Evolutionary conservation across 768 basidiomycete species (phyloP).

Genomic region (Collybia sp.): DNA sequence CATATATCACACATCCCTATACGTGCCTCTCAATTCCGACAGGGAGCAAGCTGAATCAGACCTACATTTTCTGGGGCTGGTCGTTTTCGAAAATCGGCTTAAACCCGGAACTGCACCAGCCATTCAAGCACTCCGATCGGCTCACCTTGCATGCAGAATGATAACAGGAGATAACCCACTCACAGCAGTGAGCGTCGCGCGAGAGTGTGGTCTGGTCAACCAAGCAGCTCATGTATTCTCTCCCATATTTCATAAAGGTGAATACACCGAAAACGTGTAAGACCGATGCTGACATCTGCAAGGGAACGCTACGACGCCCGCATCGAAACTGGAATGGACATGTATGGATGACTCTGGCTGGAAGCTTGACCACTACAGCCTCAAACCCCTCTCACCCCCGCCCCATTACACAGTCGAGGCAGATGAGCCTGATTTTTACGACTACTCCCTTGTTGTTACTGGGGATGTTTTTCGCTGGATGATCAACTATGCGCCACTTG

Average conservation of each 20-base stretch:
- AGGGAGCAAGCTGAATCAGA: conserved; percentile 94
- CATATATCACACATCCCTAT: background rate
- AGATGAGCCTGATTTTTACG: conserved; percentile 72
- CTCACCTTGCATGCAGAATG: conserved; percentile 94
- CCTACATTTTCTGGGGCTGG: conserved; percentile 86
- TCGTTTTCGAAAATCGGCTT: conserved; percentile 98
- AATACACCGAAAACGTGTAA: conserved; percentile 3
- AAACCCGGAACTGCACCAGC: conserved; percentile 90
- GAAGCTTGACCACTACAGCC: conserved; percentile 84
- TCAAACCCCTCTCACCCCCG: conserved; percentile 74
- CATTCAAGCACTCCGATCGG: conserved; percentile 82
- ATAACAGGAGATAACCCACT: conserved; percentile 97
- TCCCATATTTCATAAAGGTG: conserved; percentile 76
- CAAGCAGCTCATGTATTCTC: conserved; percentile 87
- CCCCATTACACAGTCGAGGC: conserved; percentile 67
- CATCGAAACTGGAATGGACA: conserved; percentile 80
- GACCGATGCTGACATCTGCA: background rate
- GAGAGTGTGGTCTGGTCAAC: conserved; percentile 87
- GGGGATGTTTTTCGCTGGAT: conserved; percentile 99
- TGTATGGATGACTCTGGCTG: conserved; percentile 85
- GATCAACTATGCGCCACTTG: conserved; percentile 89
- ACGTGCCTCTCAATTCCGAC: conserved; percentile 3
- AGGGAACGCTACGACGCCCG: conserved; percentile 51
- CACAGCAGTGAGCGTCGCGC: conserved; percentile 94
- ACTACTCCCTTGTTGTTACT: conserved; percentile 88